A percentile compares a stretch with the other conserved stretches of the same genome.
These are phyloP conservation scores for Fonsecaea nubica DNA, from an alignment of 2,329 filamentous ascomycete genomes.

Conservation along the genomic window DNA sequence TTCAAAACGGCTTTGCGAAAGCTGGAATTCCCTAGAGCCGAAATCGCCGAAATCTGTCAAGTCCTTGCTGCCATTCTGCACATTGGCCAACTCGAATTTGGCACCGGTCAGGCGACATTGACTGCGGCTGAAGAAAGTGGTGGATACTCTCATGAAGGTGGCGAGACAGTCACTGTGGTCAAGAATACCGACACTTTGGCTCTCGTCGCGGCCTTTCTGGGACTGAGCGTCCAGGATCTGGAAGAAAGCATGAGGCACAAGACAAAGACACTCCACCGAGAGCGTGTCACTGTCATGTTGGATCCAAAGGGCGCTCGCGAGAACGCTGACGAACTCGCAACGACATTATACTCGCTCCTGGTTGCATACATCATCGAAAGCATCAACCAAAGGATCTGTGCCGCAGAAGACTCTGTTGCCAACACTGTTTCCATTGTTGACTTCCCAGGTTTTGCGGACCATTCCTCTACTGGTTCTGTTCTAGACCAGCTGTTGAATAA, in stretches of 20 bases:
- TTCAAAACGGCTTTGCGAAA: conserved; percentile 96
- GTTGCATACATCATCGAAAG: conserved; percentile 93
- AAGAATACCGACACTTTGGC: conserved; percentile 90
- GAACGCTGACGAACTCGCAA: conserved; percentile 91
- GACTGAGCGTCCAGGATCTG: conserved; percentile 78
- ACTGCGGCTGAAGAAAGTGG: conserved; percentile 87
- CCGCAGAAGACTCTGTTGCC: conserved; percentile 81
- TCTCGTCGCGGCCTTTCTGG: conserved; percentile 92
- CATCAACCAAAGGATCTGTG: conserved; percentile 88
- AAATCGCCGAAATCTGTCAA: conserved; percentile 97
- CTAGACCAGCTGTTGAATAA: conserved; percentile 95
- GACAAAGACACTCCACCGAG: conserved; percentile 93
- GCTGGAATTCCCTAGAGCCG: conserved; percentile 88
- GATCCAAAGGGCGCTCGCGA: conserved; percentile 87
- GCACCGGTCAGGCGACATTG: conserved; percentile 78
- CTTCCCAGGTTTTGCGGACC: conserved; percentile 92
- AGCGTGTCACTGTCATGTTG: conserved; percentile 98
- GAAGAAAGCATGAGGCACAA: conserved; percentile 92
- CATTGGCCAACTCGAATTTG: conserved; percentile 95
- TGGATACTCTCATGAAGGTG: conserved; percentile 94
- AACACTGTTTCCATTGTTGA: conserved; percentile 96
- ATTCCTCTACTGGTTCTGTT: conserved; percentile 79
- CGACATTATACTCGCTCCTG: conserved; percentile 90
- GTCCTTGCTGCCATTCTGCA: conserved; percentile 93
- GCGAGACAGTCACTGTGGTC: conserved; percentile 81